A percentile compares a stretch with the other conserved stretches of the same genome.
These are phyloP conservation scores for Huntiella bhutanensis DNA, from an alignment of 2,329 filamentous ascomycete species.

Conservation along the genomic window DNA sequence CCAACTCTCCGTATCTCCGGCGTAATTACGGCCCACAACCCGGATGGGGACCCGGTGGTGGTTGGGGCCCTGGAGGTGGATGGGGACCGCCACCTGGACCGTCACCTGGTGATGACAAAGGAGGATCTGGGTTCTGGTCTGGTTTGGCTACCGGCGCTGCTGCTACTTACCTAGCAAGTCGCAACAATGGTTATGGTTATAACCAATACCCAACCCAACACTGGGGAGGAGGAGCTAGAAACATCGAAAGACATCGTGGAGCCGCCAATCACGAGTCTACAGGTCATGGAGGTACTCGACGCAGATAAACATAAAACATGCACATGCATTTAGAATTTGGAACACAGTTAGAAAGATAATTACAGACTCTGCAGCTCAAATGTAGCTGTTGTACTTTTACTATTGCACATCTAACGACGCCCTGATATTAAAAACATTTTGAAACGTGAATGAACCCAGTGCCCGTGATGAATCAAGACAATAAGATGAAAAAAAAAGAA, in stretches of 20 bases:
- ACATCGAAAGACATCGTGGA: neutral
- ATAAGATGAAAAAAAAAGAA: too few species aligned
- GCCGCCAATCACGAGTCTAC: slow-evolving; percentile 33
- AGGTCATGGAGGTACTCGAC: slow-evolving; percentile 51
- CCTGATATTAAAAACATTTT: too few species aligned
- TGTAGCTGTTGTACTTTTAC: too few species aligned
- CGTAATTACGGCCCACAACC: slow-evolving; percentile 19
- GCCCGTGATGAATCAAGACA: too few species aligned
- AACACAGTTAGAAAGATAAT: too few species aligned
- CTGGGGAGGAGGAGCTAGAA: neutral
- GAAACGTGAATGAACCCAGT: too few species aligned
- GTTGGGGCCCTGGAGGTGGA: slow-evolving; percentile 15
- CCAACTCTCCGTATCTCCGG: slow-evolving; percentile 17
- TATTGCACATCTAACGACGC: too few species aligned
- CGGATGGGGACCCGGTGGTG: slow-evolving; percentile 17
- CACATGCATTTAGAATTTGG: neutral
- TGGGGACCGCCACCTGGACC: slow-evolving; percentile 15
- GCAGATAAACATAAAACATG: slow-evolving; percentile 19
- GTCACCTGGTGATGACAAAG: too few species aligned
- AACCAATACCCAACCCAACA: neutral
- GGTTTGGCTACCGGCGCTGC: slow-evolving; percentile 50
- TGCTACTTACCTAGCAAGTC: slow-evolving; percentile 45
- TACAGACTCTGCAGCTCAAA: too few species aligned
- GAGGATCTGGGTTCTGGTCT: slow-evolving; percentile 56
- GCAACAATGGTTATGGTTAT: slow-evolving; percentile 15